Evolutionary conservation across 2,329 filamentous ascomycete species (phyloP), one percentile per base, ranked within the genome.

Genomic region (Cytospora piceicola): DNA sequence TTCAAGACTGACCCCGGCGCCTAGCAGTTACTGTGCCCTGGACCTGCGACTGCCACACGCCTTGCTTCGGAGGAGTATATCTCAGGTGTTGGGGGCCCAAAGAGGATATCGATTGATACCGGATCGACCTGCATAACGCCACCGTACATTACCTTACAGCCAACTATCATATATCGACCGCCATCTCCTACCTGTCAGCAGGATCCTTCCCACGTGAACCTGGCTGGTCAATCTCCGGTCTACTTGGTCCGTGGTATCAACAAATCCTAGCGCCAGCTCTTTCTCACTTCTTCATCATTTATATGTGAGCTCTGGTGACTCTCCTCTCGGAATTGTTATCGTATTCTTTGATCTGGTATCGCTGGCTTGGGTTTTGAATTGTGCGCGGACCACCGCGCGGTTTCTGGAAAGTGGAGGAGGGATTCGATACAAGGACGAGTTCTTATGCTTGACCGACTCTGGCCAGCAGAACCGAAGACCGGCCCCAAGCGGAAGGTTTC

Each of bases 11-110:
- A 42, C 17, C 39, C 20, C 39, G 39, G 39, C 46, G 11, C 46
- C 46, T 49, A 20, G 46, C 46, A n/a, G 46, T 0, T 49, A 24
- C n/a, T n/a, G n/a, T n/a, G n/a, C n/a, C n/a, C n/a, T 24, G 14
- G 46, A 14, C 12, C 46, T 49, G 46, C 46, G 9, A 49, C 46
- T 49, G n/a, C n/a, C 46, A n/a, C 11, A 4, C n/a, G 14, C 17
- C n/a, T n/a, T 22, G 46, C n/a, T 14, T 57, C 24, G n/a, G n/a
- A n/a, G n/a, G n/a, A 32, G 9, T 52, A 63, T 49, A 42, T 51
- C n/a, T 57, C 14, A 67, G 54, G 46, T 58, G 46, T 57, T 54
- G 57, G 52, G 61, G 63, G 30, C 30, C 34, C 42, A 32, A 58
- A 52, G 27, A 57, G 36, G 17, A 12, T 12, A 17, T 46, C 39